These are phyloP conservation scores for Thelonectria rubi DNA, from an alignment of 2,329 filamentous ascomycete genomes.

Conservation along the genomic window DNA sequence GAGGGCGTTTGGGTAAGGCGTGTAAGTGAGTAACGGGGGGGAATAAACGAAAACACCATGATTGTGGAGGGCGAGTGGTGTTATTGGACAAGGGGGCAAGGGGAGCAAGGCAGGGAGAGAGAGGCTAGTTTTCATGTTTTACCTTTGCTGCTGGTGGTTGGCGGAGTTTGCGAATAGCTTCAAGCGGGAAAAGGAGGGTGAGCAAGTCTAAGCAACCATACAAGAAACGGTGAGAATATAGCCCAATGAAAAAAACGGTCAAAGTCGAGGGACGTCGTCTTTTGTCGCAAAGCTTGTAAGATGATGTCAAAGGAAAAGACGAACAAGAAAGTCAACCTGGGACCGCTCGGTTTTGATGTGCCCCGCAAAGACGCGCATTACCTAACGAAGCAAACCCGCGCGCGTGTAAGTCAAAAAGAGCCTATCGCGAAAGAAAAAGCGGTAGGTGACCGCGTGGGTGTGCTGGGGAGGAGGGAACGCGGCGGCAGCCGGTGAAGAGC, in stretches of 20 bases:
- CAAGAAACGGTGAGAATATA: not conserved
- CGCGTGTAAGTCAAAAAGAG: not conserved
- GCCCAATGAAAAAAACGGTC: not conserved
- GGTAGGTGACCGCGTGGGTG: not conserved
- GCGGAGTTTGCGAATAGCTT: not conserved
- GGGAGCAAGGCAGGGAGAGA: not conserved
- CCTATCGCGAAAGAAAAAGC: not conserved
- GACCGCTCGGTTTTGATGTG: slow-evolving; percentile 19
- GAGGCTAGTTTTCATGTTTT: not conserved
- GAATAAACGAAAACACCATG: not conserved
- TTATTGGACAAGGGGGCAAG: not conserved
- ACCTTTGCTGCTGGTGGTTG: slow-evolving; percentile 2
- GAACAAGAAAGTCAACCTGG: slow-evolving; percentile 9
- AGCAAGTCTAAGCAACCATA: not conserved
- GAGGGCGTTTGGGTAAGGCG: not conserved
- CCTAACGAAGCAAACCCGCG: not conserved
- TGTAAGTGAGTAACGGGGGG: not conserved
- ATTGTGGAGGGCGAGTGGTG: not conserved
- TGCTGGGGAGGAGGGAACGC: too few relatives aligned
- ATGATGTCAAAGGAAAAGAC: slow-evolving; percentile 19
- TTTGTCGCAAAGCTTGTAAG: not conserved
- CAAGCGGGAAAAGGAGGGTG: not conserved
- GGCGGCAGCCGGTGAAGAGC: not conserved
- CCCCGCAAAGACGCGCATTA: slow-evolving; percentile 8
- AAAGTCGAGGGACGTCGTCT: slow-evolving; percentile 2